Base-by-base conservation (phyloP, 257 asterid species). In the Parsonsia alboflavescens region DNA sequence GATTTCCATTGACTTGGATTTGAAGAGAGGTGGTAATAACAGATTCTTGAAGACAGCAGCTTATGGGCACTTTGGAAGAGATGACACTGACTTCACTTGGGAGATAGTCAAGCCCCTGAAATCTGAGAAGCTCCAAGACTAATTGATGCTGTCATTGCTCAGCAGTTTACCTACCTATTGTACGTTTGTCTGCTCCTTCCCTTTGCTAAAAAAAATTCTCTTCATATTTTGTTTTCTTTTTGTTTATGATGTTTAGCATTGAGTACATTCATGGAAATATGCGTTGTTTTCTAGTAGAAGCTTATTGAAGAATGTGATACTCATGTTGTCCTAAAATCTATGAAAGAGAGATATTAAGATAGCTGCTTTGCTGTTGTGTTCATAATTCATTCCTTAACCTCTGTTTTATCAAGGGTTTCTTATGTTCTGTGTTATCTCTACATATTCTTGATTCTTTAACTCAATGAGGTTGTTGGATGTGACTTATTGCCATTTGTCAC, bases 41-140 rank as follows among this genome's bases (percentile, higher is more conserved):
- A 83, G 87, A 73, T 85, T 80, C 85, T 79, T 85, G 87, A 83
- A 85, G 50, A 85, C 89, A 1, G 89, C 89, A 11, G 87, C 89
- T 0, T 85, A 85, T 16, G 89, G 89, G 4, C 89, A 85, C 36
- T 85, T 85, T 21, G 87, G 89, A 70, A 77, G 87, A 33, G 89
- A 85, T 19, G 89, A 83, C 56, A 10, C 87, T 0, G 87, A 83
- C 75, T 85, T 85, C 85, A 85, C 89, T 7, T 83, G 89, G 89
- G 89, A 85, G 64, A 82, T 83, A 6, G 83, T 83, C 50, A 85
- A 85, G 83, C 84, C 84, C 72, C 89, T 85, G 79, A 85, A 85
- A 70, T 69, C 86, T 84, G 86, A 81, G 30, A 85, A 83, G 83
- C 77, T 86, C 26, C 78, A 77, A 75, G 74, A 58, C 39, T 79